Evolutionary conservation across 2,329 filamentous ascomycete species (phyloP).

Genomic region (Eutypella sp.): DNA sequence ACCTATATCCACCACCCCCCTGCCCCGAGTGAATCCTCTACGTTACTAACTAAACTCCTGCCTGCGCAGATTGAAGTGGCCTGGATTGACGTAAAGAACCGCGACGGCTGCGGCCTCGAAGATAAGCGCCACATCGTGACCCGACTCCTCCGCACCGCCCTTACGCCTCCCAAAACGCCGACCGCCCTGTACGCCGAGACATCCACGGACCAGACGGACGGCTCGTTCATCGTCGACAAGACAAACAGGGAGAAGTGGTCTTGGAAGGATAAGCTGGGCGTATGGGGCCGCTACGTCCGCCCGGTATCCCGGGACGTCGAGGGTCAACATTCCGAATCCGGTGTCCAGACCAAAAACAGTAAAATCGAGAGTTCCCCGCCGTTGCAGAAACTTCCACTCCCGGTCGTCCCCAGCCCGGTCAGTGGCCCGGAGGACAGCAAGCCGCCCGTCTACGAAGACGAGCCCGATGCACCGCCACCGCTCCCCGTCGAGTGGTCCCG

Average conservation of each 20-base stretch:
- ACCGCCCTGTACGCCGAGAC: constrained; percentile 16
- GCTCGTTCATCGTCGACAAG: constrained; percentile 27
- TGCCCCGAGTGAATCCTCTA: constrained; percentile 2
- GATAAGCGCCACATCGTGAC: constrained; percentile 38
- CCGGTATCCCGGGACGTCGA: too few relatives aligned
- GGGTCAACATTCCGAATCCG: not conserved
- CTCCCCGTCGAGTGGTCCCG: constrained; percentile 20
- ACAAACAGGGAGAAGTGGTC: constrained; percentile 25
- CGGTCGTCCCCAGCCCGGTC: not conserved
- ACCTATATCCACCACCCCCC: not conserved
- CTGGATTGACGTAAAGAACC: constrained; percentile 33
- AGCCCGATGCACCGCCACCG: too few relatives aligned
- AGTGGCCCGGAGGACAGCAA: not conserved
- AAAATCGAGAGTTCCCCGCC: not conserved
- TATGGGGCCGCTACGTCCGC: constrained; percentile 30
- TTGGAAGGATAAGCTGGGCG: constrained; percentile 31
- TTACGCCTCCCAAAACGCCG: constrained; percentile 14
- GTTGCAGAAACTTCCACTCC: not conserved
- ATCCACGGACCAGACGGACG: constrained; percentile 5
- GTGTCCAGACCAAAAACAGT: constrained; percentile 3
- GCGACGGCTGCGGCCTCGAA: constrained; percentile 26
- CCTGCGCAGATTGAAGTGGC: constrained; percentile 29
- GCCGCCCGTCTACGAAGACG: too few relatives aligned
- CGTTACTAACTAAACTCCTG: not conserved
- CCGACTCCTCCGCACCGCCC: constrained; percentile 38